phyloP scores from a whole-genome alignment of 306 rosid genomes.

The Gillenia trifoliata region DNA sequence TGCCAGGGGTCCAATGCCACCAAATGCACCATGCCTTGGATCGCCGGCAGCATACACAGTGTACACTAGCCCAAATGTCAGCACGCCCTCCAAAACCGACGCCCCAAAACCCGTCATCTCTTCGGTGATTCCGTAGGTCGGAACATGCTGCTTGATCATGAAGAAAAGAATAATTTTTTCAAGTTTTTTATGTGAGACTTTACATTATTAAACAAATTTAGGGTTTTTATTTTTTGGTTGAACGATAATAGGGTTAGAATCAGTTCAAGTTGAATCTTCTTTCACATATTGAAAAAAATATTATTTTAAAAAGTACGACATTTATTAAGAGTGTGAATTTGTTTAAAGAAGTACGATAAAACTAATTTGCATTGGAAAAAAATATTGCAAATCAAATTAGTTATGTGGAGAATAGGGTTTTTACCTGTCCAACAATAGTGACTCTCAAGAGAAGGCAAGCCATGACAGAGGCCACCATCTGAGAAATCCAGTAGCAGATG shows the following conservation, averaged over 20 bases:
- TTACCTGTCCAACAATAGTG: conserved; percentile 69
- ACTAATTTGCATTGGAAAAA: too few relatives aligned
- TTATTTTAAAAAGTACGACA: too few relatives aligned
- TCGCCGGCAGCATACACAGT: conserved; percentile 66
- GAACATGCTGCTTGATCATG: conserved; percentile 82
- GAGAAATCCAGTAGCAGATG: conserved; percentile 71
- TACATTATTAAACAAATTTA: too few relatives aligned
- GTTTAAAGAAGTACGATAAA: too few relatives aligned
- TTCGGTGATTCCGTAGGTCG: conserved; percentile 52
- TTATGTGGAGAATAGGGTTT: neutral
- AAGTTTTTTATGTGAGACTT: too few relatives aligned
- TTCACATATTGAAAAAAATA: too few relatives aligned
- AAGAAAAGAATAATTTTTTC: neutral
- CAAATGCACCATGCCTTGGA: conserved; percentile 48
- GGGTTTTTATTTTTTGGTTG: too few relatives aligned
- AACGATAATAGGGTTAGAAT: too few relatives aligned
- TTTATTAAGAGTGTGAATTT: too few relatives aligned
- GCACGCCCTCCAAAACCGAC: conserved; percentile 65
- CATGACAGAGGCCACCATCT: conserved; percentile 65
- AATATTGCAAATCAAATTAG: too few relatives aligned
- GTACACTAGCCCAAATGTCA: conserved; percentile 69
- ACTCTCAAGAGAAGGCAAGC: conserved; percentile 73
- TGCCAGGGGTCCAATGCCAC: conserved; percentile 47
- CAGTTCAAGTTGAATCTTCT: too few relatives aligned
- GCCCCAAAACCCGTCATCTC: conserved; percentile 98